Evolutionary conservation across 148 eudicot species (phyloP).

Genomic region (Nyssa sinensis): DNA sequence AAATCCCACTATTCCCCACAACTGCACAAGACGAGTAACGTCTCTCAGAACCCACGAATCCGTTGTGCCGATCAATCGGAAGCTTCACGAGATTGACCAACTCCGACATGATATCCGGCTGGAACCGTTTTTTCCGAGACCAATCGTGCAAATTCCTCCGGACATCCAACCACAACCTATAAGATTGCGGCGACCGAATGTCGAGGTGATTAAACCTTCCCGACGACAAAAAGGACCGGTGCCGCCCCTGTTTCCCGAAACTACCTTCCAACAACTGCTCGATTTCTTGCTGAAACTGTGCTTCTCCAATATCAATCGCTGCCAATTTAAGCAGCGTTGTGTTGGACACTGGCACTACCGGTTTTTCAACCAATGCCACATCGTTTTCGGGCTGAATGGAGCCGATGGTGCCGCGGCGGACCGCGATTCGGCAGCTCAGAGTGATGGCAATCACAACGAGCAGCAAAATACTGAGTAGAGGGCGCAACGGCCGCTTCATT

Average conservation of each 20-base stretch:
- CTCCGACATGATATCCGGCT: conserved; percentile 46
- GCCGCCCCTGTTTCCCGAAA: conserved; percentile 25
- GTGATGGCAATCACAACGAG: conserved; percentile 49
- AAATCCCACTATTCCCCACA: conserved; percentile 92
- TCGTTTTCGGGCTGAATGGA: conserved; percentile 26
- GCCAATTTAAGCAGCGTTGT: conserved; percentile 61
- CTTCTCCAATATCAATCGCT: conserved; percentile 47
- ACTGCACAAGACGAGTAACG: conserved; percentile 75
- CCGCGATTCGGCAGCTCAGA: conserved; percentile 39
- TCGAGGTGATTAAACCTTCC: conserved; percentile 27
- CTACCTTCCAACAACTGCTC: conserved; percentile 52
- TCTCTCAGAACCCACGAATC: conserved; percentile 9
- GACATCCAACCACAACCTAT: conserved; percentile 34
- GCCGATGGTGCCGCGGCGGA: conserved; percentile 32
- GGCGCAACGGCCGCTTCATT: conserved; percentile 61
- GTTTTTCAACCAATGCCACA: conserved; percentile 2
- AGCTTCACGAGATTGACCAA: conserved; percentile 35
- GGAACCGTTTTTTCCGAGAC: conserved; percentile 47
- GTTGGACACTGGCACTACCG: conserved; percentile 30
- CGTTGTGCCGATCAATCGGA: conserved; percentile 32
- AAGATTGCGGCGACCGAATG: conserved; percentile 45
- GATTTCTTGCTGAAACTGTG: conserved; percentile 41
- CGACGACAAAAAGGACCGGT: conserved; percentile 44
- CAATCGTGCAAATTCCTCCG: conserved; percentile 50
- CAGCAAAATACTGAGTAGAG: conserved; percentile 42